A percentile compares a stretch with the other conserved stretches of the same genome.
These are phyloP conservation scores for Paratinospora sagittata DNA, from an alignment of 164 flowering plant species.

Conservation along the genomic window DNA sequence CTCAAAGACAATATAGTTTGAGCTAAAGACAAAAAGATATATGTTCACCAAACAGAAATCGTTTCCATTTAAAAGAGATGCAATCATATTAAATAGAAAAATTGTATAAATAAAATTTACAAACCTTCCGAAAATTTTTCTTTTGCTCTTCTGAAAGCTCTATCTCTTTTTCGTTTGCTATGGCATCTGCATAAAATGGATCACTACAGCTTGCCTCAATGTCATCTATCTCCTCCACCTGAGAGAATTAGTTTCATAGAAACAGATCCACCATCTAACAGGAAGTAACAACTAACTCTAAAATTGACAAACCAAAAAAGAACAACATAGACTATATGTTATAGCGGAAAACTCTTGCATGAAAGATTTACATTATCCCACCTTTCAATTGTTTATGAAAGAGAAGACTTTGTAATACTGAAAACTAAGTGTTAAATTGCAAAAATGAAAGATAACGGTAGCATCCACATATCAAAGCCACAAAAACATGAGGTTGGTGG, in stretches of 20 bases:
- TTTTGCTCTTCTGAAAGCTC: constrained; percentile 85
- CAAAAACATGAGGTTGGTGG: not conserved
- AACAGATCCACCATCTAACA: not conserved
- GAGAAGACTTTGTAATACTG: too few relatives aligned
- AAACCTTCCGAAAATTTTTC: constrained; percentile 73
- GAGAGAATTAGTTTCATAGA: constrained; percentile 8
- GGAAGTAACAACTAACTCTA: not conserved
- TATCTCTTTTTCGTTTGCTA: constrained; percentile 70
- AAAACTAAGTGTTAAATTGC: too few relatives aligned
- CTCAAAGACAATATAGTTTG: not conserved
- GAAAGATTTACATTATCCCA: too few relatives aligned
- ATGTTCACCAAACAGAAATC: not conserved
- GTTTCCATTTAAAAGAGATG: not conserved
- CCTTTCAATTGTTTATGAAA: too few relatives aligned
- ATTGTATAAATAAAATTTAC: not conserved
- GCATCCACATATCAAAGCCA: not conserved
- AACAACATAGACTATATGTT: not conserved
- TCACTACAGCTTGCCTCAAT: constrained; percentile 53
- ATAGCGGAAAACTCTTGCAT: too few relatives aligned
- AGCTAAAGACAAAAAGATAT: not conserved
- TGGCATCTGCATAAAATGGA: constrained; percentile 81
- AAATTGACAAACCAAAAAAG: not conserved
- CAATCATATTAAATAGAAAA: not conserved
- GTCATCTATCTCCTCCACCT: constrained; percentile 98
- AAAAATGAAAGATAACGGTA: too few relatives aligned